Evolutionary conservation across 2,329 filamentous ascomycete genomes (phyloP), one percentile per base, ranked within the genome.

Genomic region (Fusarium sp.): DNA sequence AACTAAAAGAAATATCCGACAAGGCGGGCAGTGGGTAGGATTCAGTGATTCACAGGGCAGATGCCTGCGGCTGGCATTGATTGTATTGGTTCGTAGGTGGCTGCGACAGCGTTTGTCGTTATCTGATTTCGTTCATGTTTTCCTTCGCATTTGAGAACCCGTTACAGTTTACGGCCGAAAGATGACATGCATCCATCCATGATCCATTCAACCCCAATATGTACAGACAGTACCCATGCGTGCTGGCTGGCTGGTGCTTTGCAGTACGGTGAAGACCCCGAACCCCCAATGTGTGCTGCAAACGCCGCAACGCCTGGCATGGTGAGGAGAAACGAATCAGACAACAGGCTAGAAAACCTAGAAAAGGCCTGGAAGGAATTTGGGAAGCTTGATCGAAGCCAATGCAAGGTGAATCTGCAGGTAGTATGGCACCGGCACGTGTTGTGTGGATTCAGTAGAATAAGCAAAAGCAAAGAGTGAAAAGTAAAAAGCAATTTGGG

Each of bases 281-380:
- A 47, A 30, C 27, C 27, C 10, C 25, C 25, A 14, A 53, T 45
- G 47, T 45, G 47, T 37, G 41, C 25, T 56, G 32, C 44, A 64
- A 25, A 25, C 62, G 65, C 62, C 60, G 54, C 62, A 65, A 65
- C 22, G 40, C 20, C 19, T 49, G 27, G 10, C 15, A 35, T 23
- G 8, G 20, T 51, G 20, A 37, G 2, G 33, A 30, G 40, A 22
- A 27, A 20, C 46, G 39, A 46, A 65, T 55, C 41, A 56, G 13
- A 15, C 4, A 13, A 47, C 45, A 53, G 47, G 56, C 65, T 69
- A 58, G 65, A 69, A 68, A 55, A 67, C 35, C 56, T 62, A 66
- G 65, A 69, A 69, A 35, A 8, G 23, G 65, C 51, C 49, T 65
- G 40, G 53, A 68, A 64, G 49, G 43, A 30, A 39, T 22, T 25